Evolutionary conservation across 179 eudicot species (phyloP).

Genomic region (Nepenthes alata): DNA sequence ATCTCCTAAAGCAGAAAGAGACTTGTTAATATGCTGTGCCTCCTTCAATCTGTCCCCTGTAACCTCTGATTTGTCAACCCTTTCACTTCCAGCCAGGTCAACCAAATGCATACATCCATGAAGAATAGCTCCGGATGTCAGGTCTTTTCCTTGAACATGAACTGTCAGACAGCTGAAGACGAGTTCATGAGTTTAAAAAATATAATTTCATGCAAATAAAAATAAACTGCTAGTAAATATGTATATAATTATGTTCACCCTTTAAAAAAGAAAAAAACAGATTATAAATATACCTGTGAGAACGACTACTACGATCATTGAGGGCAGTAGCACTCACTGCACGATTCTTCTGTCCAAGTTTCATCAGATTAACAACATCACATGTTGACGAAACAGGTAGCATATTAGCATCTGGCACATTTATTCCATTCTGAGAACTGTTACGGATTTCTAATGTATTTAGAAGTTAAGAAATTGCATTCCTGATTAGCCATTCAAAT

Average conservation of each 20-base stretch:
- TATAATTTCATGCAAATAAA: slow-evolving; percentile 1
- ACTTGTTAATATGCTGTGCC: slow-evolving; percentile 88
- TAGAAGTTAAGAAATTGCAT: slow-evolving; percentile 34
- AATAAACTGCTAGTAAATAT: slow-evolving; percentile 1
- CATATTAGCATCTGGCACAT: slow-evolving; percentile 88
- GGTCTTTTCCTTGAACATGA: slow-evolving; percentile 94
- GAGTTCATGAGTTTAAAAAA: slow-evolving; percentile 8
- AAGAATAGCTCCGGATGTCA: slow-evolving; percentile 66
- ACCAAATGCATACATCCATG: slow-evolving; percentile 98
- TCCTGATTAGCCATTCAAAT: background rate
- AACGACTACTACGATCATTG: slow-evolving; percentile 98
- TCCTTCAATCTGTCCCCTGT: slow-evolving; percentile 97
- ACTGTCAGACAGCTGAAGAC: slow-evolving; percentile 83
- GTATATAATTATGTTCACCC: too few species aligned
- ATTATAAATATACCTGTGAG: slow-evolving; percentile 61
- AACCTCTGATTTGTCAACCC: slow-evolving; percentile 94
- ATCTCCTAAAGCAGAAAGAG: slow-evolving; percentile 96
- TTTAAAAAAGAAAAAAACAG: background rate
- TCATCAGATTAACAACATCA: slow-evolving; percentile 83
- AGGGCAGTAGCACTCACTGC: slow-evolving; percentile 93
- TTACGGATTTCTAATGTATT: slow-evolving; percentile 87
- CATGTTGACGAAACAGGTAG: slow-evolving; percentile 67
- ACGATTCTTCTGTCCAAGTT: slow-evolving; percentile 79
- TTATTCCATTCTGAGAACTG: slow-evolving; percentile 73
- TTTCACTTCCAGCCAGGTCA: slow-evolving; percentile 98